Base-by-base conservation (phyloP, 2,329 filamentous ascomycete species). In the Geosmithia flava region DNA sequence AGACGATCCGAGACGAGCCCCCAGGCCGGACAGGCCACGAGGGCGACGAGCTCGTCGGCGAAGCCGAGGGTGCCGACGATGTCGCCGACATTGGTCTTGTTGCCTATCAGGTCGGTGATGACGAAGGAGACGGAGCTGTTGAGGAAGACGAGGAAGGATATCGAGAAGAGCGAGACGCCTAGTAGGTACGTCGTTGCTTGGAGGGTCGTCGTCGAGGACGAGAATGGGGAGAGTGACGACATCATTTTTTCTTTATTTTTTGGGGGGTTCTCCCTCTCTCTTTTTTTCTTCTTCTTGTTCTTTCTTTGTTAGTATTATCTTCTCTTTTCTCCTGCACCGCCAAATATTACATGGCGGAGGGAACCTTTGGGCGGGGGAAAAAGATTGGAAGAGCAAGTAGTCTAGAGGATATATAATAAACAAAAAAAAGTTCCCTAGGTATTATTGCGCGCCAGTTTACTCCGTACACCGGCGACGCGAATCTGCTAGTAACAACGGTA, bases 81-180 rank as follows among this genome's bases (percentile, higher is more conserved):
- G 65, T 89, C 80, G 53, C 87, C 87, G 8, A 93, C 85, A 55
- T 76, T 73, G 52, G 80, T 66, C 59, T 85, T 83, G 57, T 85
- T 75, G 51, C 85, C 85, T 55, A 94, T 81, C 52, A 88, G 75
- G 63, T 91, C 85, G 51, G 86, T 91, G 51, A 94, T 81, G 50
- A 93, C 85, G 66, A 93, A 94, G 48, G 84, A 88, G 51, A 93
- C 74, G 60, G 81, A 83, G 68, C 81, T 85, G 70, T 93, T 93
- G 53, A 94, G 77, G 67, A 94, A 94, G 58, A 94, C 87, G 54
- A 94, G 83, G 68, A 93, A 93, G 48, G 85, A 84, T 59, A 94
- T 93, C 64, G 82, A 87, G 71, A 91, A 91, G 56, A 94, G 80
- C 51, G 85, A 86, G 58, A 93, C 85, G 60, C 83, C 83, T 53